These are phyloP conservation scores for Colletotrichum sp. DNA, from an alignment of 2,329 filamentous ascomycete genomes.

Conservation along the genomic window DNA sequence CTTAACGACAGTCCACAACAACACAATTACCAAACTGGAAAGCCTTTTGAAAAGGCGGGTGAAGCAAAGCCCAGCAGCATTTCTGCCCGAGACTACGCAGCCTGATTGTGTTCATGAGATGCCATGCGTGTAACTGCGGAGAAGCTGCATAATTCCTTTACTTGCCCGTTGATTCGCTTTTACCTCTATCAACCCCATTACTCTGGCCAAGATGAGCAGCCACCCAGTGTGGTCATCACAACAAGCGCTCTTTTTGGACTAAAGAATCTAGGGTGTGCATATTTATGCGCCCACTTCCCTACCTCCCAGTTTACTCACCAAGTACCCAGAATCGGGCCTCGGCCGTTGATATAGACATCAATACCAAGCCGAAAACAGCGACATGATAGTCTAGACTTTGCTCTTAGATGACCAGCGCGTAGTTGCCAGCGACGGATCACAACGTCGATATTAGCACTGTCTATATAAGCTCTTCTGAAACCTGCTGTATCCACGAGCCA, in stretches of 20 bases:
- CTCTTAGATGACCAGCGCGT: no score
- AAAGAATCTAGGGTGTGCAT: background rate
- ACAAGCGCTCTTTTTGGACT: accelerated
- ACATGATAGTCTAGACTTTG: no score
- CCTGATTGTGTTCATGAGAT: background rate
- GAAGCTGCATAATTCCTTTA: background rate
- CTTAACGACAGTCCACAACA: background rate
- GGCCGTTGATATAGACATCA: no score
- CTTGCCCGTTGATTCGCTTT: background rate
- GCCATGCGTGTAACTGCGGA: background rate
- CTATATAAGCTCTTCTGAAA: background rate
- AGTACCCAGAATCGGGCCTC: no score
- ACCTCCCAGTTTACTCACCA: no score
- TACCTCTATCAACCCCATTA: background rate
- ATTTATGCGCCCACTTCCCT: background rate
- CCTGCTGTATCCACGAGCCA: background rate
- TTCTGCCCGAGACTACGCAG: background rate
- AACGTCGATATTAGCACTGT: no score
- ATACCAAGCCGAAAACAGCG: no score
- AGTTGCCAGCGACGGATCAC: no score
- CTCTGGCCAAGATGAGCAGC: background rate
- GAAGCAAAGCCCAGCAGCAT: background rate
- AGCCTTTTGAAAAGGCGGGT: background rate
- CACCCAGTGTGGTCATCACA: background rate
- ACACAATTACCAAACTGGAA: no score